Evolutionary conservation across 768 basidiomycete genomes (phyloP).

Genomic region (Mycena maculata): DNA sequence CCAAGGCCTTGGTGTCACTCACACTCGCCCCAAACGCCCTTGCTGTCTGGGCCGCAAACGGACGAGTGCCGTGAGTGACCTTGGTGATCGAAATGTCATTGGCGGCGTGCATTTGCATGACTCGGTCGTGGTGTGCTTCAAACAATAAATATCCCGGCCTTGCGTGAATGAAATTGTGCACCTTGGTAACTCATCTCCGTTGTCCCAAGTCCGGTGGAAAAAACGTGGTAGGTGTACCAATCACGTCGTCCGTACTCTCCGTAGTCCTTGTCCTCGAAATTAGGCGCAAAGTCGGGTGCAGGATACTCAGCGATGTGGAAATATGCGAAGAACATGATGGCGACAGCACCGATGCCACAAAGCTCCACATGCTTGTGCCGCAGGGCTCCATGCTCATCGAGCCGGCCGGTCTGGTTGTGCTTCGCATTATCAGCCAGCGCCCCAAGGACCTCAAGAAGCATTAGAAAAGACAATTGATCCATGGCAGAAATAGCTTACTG

Average conservation of each 20-base stretch:
- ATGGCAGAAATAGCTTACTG: neutral
- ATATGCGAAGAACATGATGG: neutral
- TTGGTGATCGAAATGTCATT: neutral
- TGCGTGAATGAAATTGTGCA: too few species aligned
- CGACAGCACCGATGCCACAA: too few species aligned
- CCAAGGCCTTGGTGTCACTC: too few species aligned
- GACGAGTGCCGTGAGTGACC: neutral
- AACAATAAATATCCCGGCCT: too few species aligned
- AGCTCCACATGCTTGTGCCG: too few species aligned
- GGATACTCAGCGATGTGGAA: neutral
- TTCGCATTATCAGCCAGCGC: conserved; percentile 46
- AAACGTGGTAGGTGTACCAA: too few species aligned
- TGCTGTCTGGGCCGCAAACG: neutral
- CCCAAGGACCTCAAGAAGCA: conserved; percentile 39
- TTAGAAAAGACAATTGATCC: neutral
- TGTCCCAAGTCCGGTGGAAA: too few species aligned
- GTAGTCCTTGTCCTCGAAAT: neutral
- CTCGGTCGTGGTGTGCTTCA: neutral
- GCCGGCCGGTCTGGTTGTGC: conserved; percentile 44
- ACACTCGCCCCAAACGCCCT: neutral
- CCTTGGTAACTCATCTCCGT: too few species aligned
- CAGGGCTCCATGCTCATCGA: too few species aligned
- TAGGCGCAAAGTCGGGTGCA: neutral
- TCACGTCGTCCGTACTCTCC: neutral
- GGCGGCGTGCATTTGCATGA: neutral